These are phyloP conservation scores for Globisporangium iwayamae DNA, from an alignment of 352 stramenopile species.

Conservation along the genomic window DNA sequence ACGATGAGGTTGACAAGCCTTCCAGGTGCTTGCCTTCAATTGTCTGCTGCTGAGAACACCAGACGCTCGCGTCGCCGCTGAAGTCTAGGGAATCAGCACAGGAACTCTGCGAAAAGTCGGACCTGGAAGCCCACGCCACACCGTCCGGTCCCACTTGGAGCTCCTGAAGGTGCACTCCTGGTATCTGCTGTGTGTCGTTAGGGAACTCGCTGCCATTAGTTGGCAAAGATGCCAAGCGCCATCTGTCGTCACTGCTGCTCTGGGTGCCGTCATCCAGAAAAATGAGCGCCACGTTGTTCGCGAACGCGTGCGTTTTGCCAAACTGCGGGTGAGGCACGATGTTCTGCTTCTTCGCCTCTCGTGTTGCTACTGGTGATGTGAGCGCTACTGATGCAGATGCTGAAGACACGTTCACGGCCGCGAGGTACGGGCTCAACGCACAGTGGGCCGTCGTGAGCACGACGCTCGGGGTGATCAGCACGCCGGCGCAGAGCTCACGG, in stretches of 20 bases:
- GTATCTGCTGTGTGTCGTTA: neutral
- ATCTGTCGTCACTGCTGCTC: neutral
- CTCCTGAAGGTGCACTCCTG: slow-evolving; percentile 1
- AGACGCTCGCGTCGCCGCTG: neutral
- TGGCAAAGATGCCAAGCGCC: neutral
- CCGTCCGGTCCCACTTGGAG: neutral
- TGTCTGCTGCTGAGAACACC: neutral
- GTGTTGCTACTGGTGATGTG: neutral
- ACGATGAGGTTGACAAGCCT: neutral
- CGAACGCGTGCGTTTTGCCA: neutral
- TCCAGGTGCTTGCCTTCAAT: neutral
- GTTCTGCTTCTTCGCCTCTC: neutral
- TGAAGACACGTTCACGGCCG: neutral
- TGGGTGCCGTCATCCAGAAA: slow-evolving; percentile 1
- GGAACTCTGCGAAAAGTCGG: neutral
- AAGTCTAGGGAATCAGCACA: slow-evolving; percentile 1
- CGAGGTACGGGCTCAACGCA: neutral
- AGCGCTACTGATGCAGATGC: neutral
- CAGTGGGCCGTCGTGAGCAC: slow-evolving; percentile 12
- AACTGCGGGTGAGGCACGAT: slow-evolving; percentile 1
- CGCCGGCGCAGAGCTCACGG: neutral
- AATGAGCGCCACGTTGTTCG: slow-evolving; percentile 11
- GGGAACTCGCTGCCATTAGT: neutral
- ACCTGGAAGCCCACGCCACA: neutral
- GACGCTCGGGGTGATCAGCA: slow-evolving; percentile 2